These are phyloP conservation scores for Colletotrichum noveboracense DNA, from an alignment of 2,329 filamentous ascomycete genomes.

Conservation along the genomic window DNA sequence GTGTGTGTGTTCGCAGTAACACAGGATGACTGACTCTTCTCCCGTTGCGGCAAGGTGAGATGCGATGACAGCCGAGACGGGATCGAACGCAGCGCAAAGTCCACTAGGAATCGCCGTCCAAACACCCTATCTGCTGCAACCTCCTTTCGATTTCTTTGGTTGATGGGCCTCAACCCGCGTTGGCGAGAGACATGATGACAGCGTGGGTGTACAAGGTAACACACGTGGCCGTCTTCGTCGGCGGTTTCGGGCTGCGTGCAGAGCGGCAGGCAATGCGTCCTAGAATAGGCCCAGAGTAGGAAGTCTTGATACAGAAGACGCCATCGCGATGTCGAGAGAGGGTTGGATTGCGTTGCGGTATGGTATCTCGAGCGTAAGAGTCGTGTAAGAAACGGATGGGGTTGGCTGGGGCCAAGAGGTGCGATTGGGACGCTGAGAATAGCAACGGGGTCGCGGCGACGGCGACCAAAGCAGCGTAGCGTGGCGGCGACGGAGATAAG, in stretches of 20 bases:
- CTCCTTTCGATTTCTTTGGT: background rate
- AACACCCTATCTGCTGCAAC: background rate
- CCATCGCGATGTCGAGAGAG: background rate
- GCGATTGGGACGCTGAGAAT: conserved; percentile 16
- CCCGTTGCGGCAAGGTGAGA: background rate
- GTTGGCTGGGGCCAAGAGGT: background rate
- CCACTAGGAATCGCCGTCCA: conserved; percentile 13
- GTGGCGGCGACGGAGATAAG: background rate
- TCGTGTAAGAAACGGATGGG: conserved; percentile 9
- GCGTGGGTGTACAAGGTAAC: background rate
- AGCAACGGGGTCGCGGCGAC: conserved; percentile 2
- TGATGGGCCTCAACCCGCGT: background rate
- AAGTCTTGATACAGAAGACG: background rate
- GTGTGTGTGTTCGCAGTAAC: background rate
- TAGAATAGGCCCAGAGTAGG: background rate
- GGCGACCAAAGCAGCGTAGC: background rate
- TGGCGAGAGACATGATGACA: background rate
- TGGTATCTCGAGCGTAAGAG: background rate
- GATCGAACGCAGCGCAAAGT: background rate
- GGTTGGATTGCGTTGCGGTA: background rate
- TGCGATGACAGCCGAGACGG: background rate
- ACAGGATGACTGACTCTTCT: background rate
- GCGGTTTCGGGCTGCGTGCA: background rate
- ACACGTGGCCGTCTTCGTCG: background rate
- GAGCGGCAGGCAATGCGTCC: background rate